These are phyloP conservation scores for Torrubiella hemipterigena DNA, from an alignment of 2,329 filamentous ascomycete species.

Conservation along the genomic window DNA sequence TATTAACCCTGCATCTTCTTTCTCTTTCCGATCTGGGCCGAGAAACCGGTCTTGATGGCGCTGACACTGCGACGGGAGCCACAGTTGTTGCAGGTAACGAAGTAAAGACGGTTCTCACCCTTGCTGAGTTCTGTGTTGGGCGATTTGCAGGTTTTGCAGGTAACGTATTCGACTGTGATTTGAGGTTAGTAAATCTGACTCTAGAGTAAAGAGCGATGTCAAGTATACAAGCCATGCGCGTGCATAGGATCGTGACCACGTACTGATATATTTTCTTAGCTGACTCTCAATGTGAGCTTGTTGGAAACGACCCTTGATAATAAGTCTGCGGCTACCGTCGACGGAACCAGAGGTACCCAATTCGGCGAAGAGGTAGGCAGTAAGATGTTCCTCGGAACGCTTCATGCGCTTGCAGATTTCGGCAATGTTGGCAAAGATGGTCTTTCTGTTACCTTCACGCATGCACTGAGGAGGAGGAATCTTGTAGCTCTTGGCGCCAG, in stretches of 20 bases:
- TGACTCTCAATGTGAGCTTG: conserved; percentile 99
- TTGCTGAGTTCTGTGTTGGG: conserved; percentile 95
- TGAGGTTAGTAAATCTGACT: conserved; percentile 18
- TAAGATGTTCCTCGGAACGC: conserved; percentile 94
- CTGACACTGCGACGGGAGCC: conserved; percentile 78
- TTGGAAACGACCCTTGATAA: conserved; percentile 99
- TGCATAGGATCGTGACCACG: conserved; percentile 21
- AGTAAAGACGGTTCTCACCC: conserved; percentile 97
- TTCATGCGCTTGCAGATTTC: conserved; percentile 99
- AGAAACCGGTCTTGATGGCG: conserved; percentile 99
- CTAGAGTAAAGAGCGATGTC: too few relatives aligned
- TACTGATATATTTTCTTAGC: conserved; percentile 86
- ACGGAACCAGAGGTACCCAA: conserved; percentile 95
- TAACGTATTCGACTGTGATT: conserved; percentile 76
- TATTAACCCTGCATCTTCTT: conserved; percentile 79
- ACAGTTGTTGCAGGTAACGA: conserved; percentile 87
- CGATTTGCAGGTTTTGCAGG: conserved; percentile 95
- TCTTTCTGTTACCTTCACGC: conserved; percentile 99
- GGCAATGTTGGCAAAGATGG: conserved; percentile 97
- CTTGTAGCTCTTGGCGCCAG: conserved; percentile 92
- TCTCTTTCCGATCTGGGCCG: conserved; percentile 97
- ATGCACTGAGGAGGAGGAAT: conserved; percentile 97
- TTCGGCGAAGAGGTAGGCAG: conserved; percentile 92
- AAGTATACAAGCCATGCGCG: too few relatives aligned
- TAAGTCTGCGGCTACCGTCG: conserved; percentile 80